Evolutionary conservation across 345 rosid species (phyloP).

Genomic region (Populus pruinosa): DNA sequence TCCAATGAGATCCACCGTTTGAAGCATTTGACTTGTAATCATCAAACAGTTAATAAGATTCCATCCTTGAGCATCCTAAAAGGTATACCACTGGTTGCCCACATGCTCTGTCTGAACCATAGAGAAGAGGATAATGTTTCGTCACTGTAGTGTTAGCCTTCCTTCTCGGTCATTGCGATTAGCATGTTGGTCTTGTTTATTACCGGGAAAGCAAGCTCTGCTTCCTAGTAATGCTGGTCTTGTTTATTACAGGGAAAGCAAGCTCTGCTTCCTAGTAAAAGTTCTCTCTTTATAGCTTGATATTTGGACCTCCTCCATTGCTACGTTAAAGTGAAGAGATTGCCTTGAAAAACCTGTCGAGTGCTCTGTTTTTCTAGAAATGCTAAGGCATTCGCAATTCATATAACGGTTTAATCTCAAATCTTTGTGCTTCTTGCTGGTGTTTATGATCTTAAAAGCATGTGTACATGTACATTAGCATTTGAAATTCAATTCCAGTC

Average conservation of each 20-base stretch:
- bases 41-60: not conserved
- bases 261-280: slow-evolving; percentile 3
- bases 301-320: not conserved
- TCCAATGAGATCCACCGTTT: not conserved
- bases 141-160: not conserved
- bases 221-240: slow-evolving; percentile 8
- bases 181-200: slow-evolving; percentile 11
- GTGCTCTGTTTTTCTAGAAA: too few species aligned
- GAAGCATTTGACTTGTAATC: not conserved
- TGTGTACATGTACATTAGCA: too few species aligned
- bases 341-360: not conserved
- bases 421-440: too few species aligned
- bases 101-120: not conserved
- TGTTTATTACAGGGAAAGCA: slow-evolving; percentile 6
- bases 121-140: not conserved
- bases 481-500: too few species aligned
- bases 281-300: too few species aligned
- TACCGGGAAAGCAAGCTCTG: slow-evolving; percentile 6
- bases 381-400: too few species aligned
- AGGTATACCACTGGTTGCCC: slow-evolving; percentile 18
- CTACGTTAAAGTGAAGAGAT: not conserved
- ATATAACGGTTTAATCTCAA: too few species aligned
- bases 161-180: not conserved
- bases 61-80: not conserved
- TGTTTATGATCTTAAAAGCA: too few species aligned